phyloP scores from a whole-genome alignment of 192 early-diverging fungal species.

The Pilaira anomala region DNA sequence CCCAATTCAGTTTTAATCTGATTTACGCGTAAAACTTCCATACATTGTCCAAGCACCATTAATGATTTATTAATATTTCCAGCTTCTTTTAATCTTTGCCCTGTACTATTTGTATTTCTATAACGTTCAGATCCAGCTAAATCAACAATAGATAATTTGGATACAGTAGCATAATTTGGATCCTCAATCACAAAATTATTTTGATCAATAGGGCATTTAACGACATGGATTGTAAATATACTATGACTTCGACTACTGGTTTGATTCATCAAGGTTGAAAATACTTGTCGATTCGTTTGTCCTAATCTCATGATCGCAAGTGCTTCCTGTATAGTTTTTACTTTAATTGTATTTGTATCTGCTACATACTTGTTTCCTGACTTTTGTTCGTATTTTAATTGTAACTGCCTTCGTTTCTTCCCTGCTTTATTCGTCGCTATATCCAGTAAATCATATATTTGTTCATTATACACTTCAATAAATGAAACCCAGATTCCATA shows the following conservation, averaged over 20 bases:
- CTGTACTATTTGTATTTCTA: slow-evolving; percentile 46
- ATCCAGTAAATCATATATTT: slow-evolving; percentile 80
- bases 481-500: slow-evolving; percentile 88
- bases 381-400: slow-evolving; percentile 39
- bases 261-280: slow-evolving; percentile 53
- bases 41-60: slow-evolving; percentile 72
- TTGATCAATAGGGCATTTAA: slow-evolving; percentile 49
- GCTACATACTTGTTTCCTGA: slow-evolving; percentile 55
- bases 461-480: slow-evolving; percentile 87
- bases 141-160: slow-evolving; percentile 62
- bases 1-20: slow-evolving; percentile 28
- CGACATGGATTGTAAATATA: slow-evolving; percentile 64
- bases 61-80: slow-evolving; percentile 68
- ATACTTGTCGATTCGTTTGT: slow-evolving; percentile 56
- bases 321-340: slow-evolving; percentile 53
- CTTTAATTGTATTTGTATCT: slow-evolving; percentile 55
- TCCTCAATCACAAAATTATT: slow-evolving; percentile 39
- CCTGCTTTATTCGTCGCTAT: not conserved
- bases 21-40: slow-evolving; percentile 61
- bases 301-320: slow-evolving; percentile 54
- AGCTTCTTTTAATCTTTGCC: slow-evolving; percentile 59
- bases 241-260: slow-evolving; percentile 61
- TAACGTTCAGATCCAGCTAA: slow-evolving; percentile 69
- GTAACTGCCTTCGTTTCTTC: slow-evolving; percentile 30
- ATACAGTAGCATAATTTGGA: slow-evolving; percentile 39